Base-by-base conservation (phyloP, 1,139 yeast genomes). In the Candida sanyaensis region DNA sequence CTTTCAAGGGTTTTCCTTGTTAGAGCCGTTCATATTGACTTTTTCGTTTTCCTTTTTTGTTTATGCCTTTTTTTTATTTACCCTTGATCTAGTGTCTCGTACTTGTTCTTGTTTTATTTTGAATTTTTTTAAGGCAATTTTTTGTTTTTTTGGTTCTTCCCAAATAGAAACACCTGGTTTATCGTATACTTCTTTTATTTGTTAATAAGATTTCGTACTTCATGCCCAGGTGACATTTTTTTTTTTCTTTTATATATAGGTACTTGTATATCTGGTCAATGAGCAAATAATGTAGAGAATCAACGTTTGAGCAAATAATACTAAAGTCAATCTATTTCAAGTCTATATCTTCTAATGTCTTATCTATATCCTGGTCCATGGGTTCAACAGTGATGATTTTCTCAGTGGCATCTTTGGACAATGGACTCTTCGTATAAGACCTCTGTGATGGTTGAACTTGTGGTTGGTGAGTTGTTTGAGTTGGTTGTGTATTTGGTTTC, bases 151-250 rank as follows among this genome's bases (percentile, higher is more conserved):
- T 57, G 68, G 74, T 60, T 62, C 51, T 66, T 73, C 78, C 80
- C 68, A 75, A 63, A 75, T 49, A 50, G 64, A 71, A 56, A 37
- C 42, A 54, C 76, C 80, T 76, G 80, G 79, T 68, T 75, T 73
- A 65, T 75, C 80, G 80, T 75, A 74, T 68, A 58, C 73, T 71
- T 51, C 46, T 48, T 48, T 40, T 24, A 12, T 12, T 41, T 52
- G 47, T 59, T 68, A 54, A 66, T 75, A 74, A 47, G 76, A 60
- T 61, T 64, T 58, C 61, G 68, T 72, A 73, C 80, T 75, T 75
- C 80, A 75, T 75, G 80, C 80, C 79, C 80, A 78, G 80, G 73
- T 64, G 56, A 75, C 66, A 75, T 66, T 50, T 36, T 17, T 26
- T 27, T 27, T 26, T 26, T 5, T 26, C 28, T 6, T 30, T n/a